Evolutionary conservation across 805 yeast species (phyloP).

Genomic region (Nakazawaea pomicola): DNA sequence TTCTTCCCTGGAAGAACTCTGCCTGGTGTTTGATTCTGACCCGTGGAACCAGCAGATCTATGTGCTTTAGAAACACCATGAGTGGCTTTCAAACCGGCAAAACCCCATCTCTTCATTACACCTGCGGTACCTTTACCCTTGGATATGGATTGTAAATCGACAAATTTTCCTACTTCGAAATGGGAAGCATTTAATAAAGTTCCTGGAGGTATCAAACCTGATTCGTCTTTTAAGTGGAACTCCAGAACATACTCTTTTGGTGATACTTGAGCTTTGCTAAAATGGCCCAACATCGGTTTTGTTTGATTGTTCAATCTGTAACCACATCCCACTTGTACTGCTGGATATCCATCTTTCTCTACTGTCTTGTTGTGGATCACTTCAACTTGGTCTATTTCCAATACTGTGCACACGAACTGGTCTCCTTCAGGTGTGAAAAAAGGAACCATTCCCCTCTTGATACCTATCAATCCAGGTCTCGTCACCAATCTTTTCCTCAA

Average conservation of each 20-base stretch:
- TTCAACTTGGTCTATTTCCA: conserved; percentile 85
- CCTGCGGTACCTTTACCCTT: conserved; percentile 98
- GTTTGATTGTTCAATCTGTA: conserved; percentile 59
- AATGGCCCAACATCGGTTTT: conserved; percentile 68
- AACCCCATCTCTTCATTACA: conserved; percentile 94
- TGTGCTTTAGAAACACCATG: conserved; percentile 95
- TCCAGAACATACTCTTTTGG: conserved; percentile 77
- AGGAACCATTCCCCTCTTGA: conserved; percentile 87
- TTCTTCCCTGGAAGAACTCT: conserved; percentile 94
- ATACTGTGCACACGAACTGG: conserved; percentile 76
- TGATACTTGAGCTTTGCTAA: conserved; percentile 71
- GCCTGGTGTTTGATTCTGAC: conserved; percentile 94
- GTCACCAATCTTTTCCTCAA: conserved; percentile 64
- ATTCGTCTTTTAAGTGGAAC: conserved; percentile 66
- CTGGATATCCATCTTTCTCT: conserved; percentile 73
- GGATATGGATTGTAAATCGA: conserved; percentile 72
- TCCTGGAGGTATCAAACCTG: conserved; percentile 71
- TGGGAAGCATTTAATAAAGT: conserved; percentile 77
- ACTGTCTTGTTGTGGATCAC: conserved; percentile 69
- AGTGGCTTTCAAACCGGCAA: conserved; percentile 83
- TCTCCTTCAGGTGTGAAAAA: conserved; percentile 69
- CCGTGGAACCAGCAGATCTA: conserved; percentile 96
- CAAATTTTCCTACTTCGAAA: conserved; percentile 76
- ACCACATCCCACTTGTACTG: conserved; percentile 86
- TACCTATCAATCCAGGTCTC: conserved; percentile 82